Base-by-base conservation (phyloP, 2,329 filamentous ascomycete genomes). In the Neonectria neomacrospora region DNA sequence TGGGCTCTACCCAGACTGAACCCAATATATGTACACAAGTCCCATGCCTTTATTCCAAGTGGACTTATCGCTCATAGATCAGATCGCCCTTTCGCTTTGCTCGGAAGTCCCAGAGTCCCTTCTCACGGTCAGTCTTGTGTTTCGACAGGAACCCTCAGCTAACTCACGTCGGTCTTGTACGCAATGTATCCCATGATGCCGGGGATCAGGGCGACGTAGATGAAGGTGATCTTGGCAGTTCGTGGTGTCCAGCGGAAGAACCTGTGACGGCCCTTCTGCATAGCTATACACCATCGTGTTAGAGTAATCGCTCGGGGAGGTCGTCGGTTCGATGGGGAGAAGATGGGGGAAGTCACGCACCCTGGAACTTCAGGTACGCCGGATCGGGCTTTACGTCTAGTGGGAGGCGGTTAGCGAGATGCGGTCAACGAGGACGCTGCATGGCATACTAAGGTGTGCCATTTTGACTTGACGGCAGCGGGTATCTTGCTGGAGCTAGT, bases 191-290 rank as follows among this genome's bases (percentile, higher is more conserved):
- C 89, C 70, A 97, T 73, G 61, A 91, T 83, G 42, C 82, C 79
- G 8, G 96, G 96, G 45, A 97, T 86, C 57, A 90, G 82, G 34
- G 89, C 82, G 62, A 91, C 86, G 80, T 95, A 97, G 68, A 90
- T 83, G 76, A 97, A 88, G 5, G 90, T 90, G 74, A 97, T 80
- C 82, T 88, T 89, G 30, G 93, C 93, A 48, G 93, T 97, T 75
- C 91, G 86, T 55, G 89, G 87, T 37, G 91, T 98, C 93, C 93
- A 98, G 80, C 93, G 88, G 87, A 98, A 99, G 87, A 93, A 97
- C 82, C 93, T 93, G 87, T 94, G 91, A 70, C 96, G 91, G 83
- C 92, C 93, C 75, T 87, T 84, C 75, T 86, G 88, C 89, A 97
- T 92, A 78, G 91, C 94, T 97, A 74, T 58, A 44, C 72, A 63